Evolutionary conservation across 176 grass and related monocot species (phyloP).

Genomic region (Oryza longistaminata): DNA sequence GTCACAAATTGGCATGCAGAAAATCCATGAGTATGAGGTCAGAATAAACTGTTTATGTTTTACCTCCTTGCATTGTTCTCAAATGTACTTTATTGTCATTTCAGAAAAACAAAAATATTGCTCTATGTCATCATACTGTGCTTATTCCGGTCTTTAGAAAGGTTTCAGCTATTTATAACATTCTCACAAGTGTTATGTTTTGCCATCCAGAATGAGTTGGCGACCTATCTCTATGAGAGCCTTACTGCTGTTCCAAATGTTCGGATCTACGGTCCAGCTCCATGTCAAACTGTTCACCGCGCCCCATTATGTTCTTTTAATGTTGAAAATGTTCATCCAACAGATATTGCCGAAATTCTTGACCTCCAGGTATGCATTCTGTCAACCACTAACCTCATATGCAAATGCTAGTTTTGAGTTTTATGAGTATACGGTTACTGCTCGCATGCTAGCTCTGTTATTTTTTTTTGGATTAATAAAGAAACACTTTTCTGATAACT

Average conservation of each 20-base stretch:
- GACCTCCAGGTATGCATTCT: slow-evolving; percentile 69
- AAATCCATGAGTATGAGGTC: slow-evolving; percentile 90
- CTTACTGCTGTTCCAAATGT: slow-evolving; percentile 71
- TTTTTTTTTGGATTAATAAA: slow-evolving; percentile 3
- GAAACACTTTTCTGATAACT: not conserved
- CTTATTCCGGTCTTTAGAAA: slow-evolving; percentile 19
- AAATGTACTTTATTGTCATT: not conserved
- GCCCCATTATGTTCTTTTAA: slow-evolving; percentile 88
- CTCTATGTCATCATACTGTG: not conserved
- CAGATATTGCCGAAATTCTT: slow-evolving; percentile 89
- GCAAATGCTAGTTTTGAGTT: slow-evolving; percentile 20
- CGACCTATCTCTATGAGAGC: slow-evolving; percentile 60
- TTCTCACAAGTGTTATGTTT: slow-evolving; percentile 34
- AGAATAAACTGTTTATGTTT: slow-evolving; percentile 9
- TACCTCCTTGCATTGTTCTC: not conserved
- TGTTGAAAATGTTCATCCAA: slow-evolving; percentile 85
- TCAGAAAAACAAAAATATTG: not conserved
- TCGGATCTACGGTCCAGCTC: slow-evolving; percentile 70
- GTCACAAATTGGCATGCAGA: slow-evolving; percentile 70
- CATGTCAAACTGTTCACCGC: slow-evolving; percentile 52
- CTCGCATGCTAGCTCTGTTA: not conserved
- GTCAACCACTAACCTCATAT: slow-evolving; percentile 1
- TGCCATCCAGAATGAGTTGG: slow-evolving; percentile 53
- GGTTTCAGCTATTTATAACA: slow-evolving; percentile 36
- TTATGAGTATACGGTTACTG: not conserved